Evolutionary conservation across 2,329 filamentous ascomycete species (phyloP).

Genomic region (Beauveria scarabaeidicola): DNA sequence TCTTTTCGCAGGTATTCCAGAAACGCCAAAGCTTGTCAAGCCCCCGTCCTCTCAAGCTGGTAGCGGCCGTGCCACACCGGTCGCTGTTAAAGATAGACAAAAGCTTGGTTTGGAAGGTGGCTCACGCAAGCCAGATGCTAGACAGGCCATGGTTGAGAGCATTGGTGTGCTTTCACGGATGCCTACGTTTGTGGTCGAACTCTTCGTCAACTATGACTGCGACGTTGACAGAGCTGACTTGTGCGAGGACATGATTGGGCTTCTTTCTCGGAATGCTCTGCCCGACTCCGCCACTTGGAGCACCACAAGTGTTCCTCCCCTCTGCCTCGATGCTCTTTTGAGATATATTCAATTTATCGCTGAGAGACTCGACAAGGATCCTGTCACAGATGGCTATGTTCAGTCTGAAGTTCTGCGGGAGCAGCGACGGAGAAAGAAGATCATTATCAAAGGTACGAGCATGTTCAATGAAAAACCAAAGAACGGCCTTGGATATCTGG

Average conservation of each 20-base stretch:
- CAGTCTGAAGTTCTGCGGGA: conserved; percentile 56
- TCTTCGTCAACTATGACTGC: conserved; percentile 98
- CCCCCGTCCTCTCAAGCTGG: conserved; percentile 60
- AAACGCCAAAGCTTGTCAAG: conserved; percentile 80
- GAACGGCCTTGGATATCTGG: conserved; percentile 75
- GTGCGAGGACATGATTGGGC: conserved; percentile 89
- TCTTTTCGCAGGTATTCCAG: conserved; percentile 87
- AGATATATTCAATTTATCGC: conserved; percentile 88
- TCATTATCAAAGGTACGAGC: conserved; percentile 77
- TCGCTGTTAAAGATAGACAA: conserved; percentile 85
- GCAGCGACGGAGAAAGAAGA: conserved; percentile 71
- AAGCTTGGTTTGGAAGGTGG: conserved; percentile 89
- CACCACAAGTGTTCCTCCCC: conserved; percentile 90
- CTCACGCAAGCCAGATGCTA: conserved; percentile 82
- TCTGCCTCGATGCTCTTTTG: conserved; percentile 86
- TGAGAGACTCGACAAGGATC: conserved; percentile 69
- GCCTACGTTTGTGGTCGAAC: conserved; percentile 86
- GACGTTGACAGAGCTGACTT: conserved; percentile 85
- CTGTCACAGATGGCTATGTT: conserved; percentile 56
- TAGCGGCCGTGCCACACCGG: conserved; percentile 82
- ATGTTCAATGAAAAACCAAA: conserved; percentile 97
- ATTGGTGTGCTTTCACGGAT: conserved; percentile 87
- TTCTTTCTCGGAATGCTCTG: conserved; percentile 87
- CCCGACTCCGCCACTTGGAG: conserved; percentile 98
- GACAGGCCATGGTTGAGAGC: conserved; percentile 97